Evolutionary conservation across 192 early-diverging fungal genomes (phyloP).

Genomic region (Coemansia sp.): DNA sequence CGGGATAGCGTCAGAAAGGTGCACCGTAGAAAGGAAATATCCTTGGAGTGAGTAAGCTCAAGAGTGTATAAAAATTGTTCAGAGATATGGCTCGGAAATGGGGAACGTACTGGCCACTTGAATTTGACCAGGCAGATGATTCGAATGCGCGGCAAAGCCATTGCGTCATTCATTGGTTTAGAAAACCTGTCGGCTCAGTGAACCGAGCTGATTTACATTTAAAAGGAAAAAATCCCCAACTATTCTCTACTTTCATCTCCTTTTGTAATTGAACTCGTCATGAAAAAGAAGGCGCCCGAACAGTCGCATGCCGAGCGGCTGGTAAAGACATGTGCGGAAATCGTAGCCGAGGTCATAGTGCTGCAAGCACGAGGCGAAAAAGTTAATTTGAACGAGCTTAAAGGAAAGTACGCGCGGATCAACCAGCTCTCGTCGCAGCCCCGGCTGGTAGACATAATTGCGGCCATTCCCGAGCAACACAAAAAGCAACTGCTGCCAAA

Average conservation of each 20-base stretch:
- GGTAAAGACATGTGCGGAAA: constrained; percentile 83
- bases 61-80: no score
- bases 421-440: constrained; percentile 86
- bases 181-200: no score
- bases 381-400: constrained; percentile 87
- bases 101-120: no score
- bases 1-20: background rate
- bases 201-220: no score
- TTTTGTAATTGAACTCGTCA: background rate
- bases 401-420: constrained; percentile 67
- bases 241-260: background rate
- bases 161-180: no score
- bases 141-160: no score
- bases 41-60: background rate
- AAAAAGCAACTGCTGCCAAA: constrained; percentile 78
- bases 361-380: constrained; percentile 66
- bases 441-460: constrained; percentile 95
- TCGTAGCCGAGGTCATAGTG: constrained; percentile 83
- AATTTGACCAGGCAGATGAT: no score
- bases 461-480: constrained; percentile 95
- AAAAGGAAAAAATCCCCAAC: background rate
- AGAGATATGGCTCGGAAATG: no score
- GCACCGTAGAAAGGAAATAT: background rate
- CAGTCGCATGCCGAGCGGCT: constrained; percentile 66
- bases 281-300: constrained; percentile 49